phyloP scores from a whole-genome alignment of 2,329 filamentous ascomycete species.

The Beauveria varroae region DNA sequence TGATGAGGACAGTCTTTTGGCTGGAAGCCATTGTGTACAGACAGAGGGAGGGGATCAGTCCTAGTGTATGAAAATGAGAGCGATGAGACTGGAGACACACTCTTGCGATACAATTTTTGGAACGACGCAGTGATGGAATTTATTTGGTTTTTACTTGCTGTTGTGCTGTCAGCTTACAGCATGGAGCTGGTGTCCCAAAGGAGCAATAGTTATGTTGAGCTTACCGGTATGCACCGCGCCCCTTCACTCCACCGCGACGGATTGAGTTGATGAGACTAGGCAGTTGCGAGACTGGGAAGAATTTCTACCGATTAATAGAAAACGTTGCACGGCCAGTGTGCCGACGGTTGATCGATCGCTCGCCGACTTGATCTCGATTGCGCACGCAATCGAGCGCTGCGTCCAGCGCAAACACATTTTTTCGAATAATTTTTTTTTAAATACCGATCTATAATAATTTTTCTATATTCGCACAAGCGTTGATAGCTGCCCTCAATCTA shows the following conservation, averaged over 20 bases:
- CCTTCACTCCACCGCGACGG: no score
- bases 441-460: neutral
- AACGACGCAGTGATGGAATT: neutral
- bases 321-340: no score
- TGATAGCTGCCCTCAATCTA: neutral
- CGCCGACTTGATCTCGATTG: no score
- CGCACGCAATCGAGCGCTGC: no score
- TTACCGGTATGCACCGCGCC: neutral
- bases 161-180: neutral
- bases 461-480: neutral
- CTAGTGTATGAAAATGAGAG: neutral
- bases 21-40: neutral
- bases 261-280: neutral
- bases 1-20: constrained; percentile 3
- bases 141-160: neutral
- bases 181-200: neutral
- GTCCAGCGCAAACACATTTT: no score
- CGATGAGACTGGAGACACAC: no score
- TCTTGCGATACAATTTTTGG: neutral
- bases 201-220: neutral
- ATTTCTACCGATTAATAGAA: no score
- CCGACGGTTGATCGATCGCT: no score
- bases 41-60: no score
- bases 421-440: no score
- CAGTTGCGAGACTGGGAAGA: no score